phyloP scores from a whole-genome alignment of 78 protist genomes.

The Diacronema lutheri region DNA sequence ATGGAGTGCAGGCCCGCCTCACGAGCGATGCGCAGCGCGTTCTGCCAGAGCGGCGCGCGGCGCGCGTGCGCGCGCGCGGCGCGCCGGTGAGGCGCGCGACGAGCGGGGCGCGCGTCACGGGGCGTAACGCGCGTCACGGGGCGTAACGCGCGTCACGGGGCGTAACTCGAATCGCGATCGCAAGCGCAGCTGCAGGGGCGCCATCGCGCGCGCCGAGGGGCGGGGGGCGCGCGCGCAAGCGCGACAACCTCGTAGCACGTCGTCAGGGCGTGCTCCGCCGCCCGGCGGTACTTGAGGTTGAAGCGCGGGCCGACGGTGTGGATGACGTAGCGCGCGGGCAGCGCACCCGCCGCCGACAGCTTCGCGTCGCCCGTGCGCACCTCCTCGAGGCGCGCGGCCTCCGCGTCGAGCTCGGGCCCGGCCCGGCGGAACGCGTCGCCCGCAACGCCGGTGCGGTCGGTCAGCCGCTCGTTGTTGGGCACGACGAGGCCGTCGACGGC shows the following conservation, averaged over 20 bases:
- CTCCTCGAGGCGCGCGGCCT: neutral
- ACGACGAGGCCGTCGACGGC: conserved; percentile 27
- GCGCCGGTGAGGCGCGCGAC: too few relatives aligned
- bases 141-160: too few relatives aligned
- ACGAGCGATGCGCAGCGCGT: too few relatives aligned
- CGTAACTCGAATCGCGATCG: too few relatives aligned
- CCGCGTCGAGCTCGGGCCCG: conserved; percentile 9
- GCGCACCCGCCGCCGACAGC: neutral
- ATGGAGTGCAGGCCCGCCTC: conserved; percentile 2
- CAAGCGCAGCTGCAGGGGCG: too few relatives aligned
- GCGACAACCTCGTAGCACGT: conserved; percentile 15
- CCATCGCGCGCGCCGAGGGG: too few relatives aligned
- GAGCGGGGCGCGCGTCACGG: too few relatives aligned
- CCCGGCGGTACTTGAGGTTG: conserved; percentile 28
- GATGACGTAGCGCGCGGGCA: conserved; percentile 29
- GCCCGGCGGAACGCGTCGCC: neutral
- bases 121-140: too few relatives aligned
- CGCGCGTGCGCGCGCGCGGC: too few relatives aligned
- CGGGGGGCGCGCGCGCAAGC: neutral
- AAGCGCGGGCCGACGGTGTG: conserved; percentile 45
- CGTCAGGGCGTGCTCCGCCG: conserved; percentile 44
- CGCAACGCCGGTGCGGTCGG: neutral
- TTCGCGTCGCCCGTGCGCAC: conserved; percentile 41
- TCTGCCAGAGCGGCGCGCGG: too few relatives aligned
- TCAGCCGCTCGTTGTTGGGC: conserved; percentile 24